phyloP scores from a whole-genome alignment of 805 yeast species.

The Ogataea haglerorum region DNA sequence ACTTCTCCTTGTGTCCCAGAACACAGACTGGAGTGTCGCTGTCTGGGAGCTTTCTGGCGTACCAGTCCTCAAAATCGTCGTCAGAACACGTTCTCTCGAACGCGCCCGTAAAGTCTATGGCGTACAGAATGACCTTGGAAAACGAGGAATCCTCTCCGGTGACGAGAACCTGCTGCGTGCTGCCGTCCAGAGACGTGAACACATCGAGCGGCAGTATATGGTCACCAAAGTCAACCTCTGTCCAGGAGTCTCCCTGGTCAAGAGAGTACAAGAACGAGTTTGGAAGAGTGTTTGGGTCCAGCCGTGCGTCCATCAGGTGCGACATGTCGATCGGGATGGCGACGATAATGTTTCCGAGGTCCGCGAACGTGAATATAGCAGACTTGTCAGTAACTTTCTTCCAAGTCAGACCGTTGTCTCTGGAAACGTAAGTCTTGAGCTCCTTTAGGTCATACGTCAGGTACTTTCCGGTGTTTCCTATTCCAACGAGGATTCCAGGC shows the following conservation, averaged over 20 bases:
- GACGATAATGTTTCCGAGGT: slow-evolving; percentile 69
- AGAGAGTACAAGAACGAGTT: slow-evolving; percentile 45
- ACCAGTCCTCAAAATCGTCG: slow-evolving; percentile 64
- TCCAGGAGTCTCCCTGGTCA: slow-evolving; percentile 75
- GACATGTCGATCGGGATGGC: slow-evolving; percentile 44
- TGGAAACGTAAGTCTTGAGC: slow-evolving; percentile 53
- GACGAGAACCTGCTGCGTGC: slow-evolving; percentile 56
- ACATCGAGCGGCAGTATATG: slow-evolving; percentile 25
- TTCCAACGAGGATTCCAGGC: slow-evolving; percentile 55
- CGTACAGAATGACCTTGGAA: slow-evolving; percentile 25
- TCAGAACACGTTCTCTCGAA: slow-evolving; percentile 43
- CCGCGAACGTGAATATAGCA: slow-evolving; percentile 61
- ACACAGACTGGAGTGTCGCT: slow-evolving; percentile 48
- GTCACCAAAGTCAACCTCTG: slow-evolving; percentile 42
- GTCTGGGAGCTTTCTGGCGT: slow-evolving; percentile 42
- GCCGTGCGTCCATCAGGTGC: slow-evolving; percentile 18
- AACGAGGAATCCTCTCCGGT: slow-evolving; percentile 35
- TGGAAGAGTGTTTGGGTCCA: slow-evolving; percentile 31
- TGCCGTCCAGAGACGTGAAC: slow-evolving; percentile 61
- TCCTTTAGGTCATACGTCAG: slow-evolving; percentile 21
- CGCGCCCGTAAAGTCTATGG: slow-evolving; percentile 57
- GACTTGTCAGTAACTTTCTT: slow-evolving; percentile 49
- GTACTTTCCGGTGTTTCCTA: slow-evolving; percentile 76
- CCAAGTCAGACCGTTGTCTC: slow-evolving; percentile 83
- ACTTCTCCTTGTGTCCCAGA: slow-evolving; percentile 64